phyloP scores from a whole-genome alignment of 2,329 filamentous ascomycete species.

The Paraphaeosphaeria minitans region DNA sequence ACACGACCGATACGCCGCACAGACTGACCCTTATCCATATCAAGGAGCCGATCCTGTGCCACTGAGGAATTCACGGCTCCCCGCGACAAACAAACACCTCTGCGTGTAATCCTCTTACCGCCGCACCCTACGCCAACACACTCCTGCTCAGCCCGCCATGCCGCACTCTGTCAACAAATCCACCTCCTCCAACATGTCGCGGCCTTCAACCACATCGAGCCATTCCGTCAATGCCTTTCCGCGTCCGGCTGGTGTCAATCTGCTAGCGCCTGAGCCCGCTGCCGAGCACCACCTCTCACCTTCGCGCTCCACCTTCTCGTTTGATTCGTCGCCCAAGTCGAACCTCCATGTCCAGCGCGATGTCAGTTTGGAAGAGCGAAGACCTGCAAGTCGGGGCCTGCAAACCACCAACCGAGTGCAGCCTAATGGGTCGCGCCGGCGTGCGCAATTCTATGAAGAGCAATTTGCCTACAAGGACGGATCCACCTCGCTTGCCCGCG shows the following conservation, averaged over 20 bases:
- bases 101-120: conserved; percentile 2
- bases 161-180: conserved; percentile 44
- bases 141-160: conserved; percentile 26
- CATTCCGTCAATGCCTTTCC: conserved; percentile 42
- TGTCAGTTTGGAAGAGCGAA: conserved; percentile 20
- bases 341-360: conserved; percentile 27
- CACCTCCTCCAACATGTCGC: conserved; percentile 38
- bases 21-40: conserved; percentile 31
- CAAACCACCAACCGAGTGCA: conserved; percentile 6
- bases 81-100: conserved; percentile 13
- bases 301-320: conserved; percentile 46
- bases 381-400: conserved; percentile 19
- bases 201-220: conserved; percentile 43
- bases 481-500: conserved; percentile 43
- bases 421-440: conserved; percentile 32
- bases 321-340: conserved; percentile 41
- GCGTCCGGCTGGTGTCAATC: conserved; percentile 39
- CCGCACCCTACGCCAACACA: not conserved
- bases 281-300: conserved; percentile 38
- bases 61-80: conserved; percentile 28
- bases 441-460: conserved; percentile 46
- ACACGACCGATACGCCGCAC: conserved; percentile 22
- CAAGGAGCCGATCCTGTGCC: conserved; percentile 25
- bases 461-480: conserved; percentile 46
- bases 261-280: conserved; percentile 35